Evolutionary conservation across 75 land plant genomes (phyloP), one percentile per base, ranked within the genome.

Genomic region (Selaginella moellendorffii): DNA sequence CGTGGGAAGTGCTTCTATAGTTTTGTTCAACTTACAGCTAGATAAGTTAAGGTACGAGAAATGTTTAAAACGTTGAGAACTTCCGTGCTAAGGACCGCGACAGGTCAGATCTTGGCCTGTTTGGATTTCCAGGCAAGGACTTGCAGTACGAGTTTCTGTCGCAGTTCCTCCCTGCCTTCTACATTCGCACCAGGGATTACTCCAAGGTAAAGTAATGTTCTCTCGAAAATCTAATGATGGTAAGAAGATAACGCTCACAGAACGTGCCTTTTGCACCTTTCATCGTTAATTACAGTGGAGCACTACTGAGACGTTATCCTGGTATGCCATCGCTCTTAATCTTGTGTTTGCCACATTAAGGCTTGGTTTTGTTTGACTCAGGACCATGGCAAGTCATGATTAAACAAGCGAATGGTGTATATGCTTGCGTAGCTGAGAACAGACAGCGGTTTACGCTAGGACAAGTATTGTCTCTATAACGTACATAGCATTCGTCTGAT

Each of bases 341-440:
- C n/a, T n/a, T n/a, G n/a, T n/a, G n/a, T n/a, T n/a, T n/a, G n/a
- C n/a, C n/a, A n/a, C n/a, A n/a, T n/a, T n/a, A n/a, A n/a, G n/a
- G n/a, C n/a, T n/a, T n/a, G n/a, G n/a, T n/a, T n/a, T n/a, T 8
- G 5, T 19, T 21, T 21, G 2, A 21, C 64, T 24, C 71, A 90
- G 99, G 99, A 21, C 99, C 99, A 30, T 95, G 99, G 99, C 99
- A 95, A 76, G 99, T 95, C 56, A 95, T 95, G 99, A 75, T 95
- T 54, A 93, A 90, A 54, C 97, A 86, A 76, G 54, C 69, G 56
- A 90, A 95, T 81, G 87, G 91, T 17, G 89, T 96, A 28, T 95
- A 79, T 73, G 99, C 81, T 52, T 95, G 99, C 62, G 86, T 95
- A 8, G 99, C 99, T 22, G 99, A 95, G 74, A 82, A 84, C 66